Conservation (phyloP, 139 green algal species). For the Raphidocelis subcapitata region DNA sequence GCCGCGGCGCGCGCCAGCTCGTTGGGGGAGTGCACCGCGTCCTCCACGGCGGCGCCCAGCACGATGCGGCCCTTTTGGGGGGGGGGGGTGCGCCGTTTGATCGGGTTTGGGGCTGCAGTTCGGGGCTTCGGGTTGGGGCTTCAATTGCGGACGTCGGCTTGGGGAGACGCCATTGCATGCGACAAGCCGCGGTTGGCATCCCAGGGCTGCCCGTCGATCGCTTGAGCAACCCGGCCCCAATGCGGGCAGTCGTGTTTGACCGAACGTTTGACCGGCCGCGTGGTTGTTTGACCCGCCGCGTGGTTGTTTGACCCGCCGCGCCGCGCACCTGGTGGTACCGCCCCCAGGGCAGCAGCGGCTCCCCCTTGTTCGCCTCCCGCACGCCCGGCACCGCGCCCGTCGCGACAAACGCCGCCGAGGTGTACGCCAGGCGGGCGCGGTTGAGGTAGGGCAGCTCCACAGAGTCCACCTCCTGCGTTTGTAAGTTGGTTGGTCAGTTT, state of each 20-base stretch:
- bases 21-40: slow-evolving; percentile 55
- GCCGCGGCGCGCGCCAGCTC: slow-evolving; percentile 47
- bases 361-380: slow-evolving; percentile 65
- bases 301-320: not conserved
- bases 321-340: slow-evolving; percentile 47
- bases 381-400: slow-evolving; percentile 53
- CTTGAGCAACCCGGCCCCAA: too few species aligned
- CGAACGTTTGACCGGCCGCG: too few species aligned
- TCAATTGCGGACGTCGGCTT: too few species aligned
- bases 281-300: too few species aligned
- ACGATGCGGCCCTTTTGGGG: slow-evolving; percentile 45
- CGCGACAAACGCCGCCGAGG: too few species aligned
- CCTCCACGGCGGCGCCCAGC: slow-evolving; percentile 67
- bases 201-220: too few species aligned
- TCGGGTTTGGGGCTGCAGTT: too few species aligned
- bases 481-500: slow-evolving; percentile 11
- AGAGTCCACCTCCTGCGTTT: slow-evolving; percentile 72
- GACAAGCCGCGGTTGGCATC: too few species aligned
- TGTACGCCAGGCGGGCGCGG: slow-evolving; percentile 54
- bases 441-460: slow-evolving; percentile 88
- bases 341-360: slow-evolving; percentile 77
- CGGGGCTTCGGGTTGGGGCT: too few species aligned
- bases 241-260: too few species aligned
- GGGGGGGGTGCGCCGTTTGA: too few species aligned
- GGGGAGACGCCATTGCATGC: too few species aligned